Conservation (phyloP, 352 stramenopile genomes). For the Blastocystis sp. region DNA sequence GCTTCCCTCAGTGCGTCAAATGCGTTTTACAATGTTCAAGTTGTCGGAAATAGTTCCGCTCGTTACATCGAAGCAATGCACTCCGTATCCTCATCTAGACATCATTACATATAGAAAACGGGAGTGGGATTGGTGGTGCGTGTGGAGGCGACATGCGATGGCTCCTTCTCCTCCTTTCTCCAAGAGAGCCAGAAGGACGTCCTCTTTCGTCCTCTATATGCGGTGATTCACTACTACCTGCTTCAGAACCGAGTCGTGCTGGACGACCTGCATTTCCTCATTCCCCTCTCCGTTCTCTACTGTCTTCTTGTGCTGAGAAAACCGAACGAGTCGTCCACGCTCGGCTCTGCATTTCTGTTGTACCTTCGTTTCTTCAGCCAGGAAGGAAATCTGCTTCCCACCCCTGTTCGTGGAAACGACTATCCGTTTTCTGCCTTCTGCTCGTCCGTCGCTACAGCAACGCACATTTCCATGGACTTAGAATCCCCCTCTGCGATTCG, state of each 20-base stretch:
- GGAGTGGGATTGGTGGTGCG: background rate
- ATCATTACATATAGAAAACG: conserved; percentile 15
- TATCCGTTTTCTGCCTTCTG: conserved; percentile 3
- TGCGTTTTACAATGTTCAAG: background rate
- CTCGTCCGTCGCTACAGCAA: background rate
- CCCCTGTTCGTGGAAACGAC: background rate
- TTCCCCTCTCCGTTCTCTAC: conserved; percentile 18
- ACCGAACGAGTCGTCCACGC: background rate
- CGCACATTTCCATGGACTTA: background rate
- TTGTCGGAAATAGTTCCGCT: background rate
- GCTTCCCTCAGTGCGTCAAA: background rate
- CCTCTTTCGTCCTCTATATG: conserved; percentile 17
- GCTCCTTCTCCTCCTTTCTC: background rate
- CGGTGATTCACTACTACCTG: conserved; percentile 33
- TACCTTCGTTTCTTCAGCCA: conserved; percentile 4
- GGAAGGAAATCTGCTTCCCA: background rate
- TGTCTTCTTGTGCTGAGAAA: background rate
- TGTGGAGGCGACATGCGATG: background rate
- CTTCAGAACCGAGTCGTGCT: background rate
- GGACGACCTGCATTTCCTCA: background rate
- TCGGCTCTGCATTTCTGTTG: background rate
- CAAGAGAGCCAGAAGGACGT: background rate
- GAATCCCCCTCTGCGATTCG: background rate
- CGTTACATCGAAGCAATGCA: background rate
- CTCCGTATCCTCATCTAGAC: background rate